phyloP scores from a whole-genome alignment of 441 rosid species.

The Jatropha podagrica region DNA sequence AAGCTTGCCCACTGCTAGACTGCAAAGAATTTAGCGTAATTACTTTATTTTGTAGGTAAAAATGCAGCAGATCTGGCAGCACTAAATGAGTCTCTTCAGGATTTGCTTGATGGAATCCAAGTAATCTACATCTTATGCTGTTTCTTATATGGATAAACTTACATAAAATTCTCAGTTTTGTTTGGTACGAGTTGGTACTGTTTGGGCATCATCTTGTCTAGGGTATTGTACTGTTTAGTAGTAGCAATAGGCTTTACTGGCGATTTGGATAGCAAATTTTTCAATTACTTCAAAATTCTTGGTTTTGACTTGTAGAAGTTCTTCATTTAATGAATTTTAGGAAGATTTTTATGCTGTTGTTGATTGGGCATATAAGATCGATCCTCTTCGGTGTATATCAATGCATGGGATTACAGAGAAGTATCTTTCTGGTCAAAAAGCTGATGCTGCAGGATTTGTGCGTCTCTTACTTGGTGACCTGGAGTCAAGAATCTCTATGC shows the following conservation, averaged over 20 bases:
- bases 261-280: slow-evolving; percentile 13
- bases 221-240: slow-evolving; percentile 10
- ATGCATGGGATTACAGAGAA: slow-evolving; percentile 99
- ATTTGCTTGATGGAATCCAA: slow-evolving; percentile 97
- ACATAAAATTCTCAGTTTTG: background rate
- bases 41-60: slow-evolving; percentile 28
- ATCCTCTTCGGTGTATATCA: slow-evolving; percentile 98
- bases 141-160: background rate
- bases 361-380: slow-evolving; percentile 99
- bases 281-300: slow-evolving; percentile 15
- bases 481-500: slow-evolving; percentile 92
- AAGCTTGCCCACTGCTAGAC: slow-evolving; percentile 17
- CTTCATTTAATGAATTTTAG: slow-evolving; percentile 44
- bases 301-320: slow-evolving; percentile 22
- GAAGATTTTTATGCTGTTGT: slow-evolving; percentile 99
- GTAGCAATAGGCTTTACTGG: slow-evolving; percentile 5
- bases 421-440: slow-evolving; percentile 98
- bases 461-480: slow-evolving; percentile 96
- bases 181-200: background rate
- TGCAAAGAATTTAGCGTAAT: slow-evolving; percentile 2
- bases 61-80: slow-evolving; percentile 45
- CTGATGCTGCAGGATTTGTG: slow-evolving; percentile 99
- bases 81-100: slow-evolving; percentile 93
- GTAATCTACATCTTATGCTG: slow-evolving; percentile 36
- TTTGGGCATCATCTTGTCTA: background rate